Percentiles rank a stretch among this genome's conserved stretches.
Evolutionary conservation across 2,329 filamentous ascomycete species (phyloP).

Genomic region (Teratosphaeria gauchensis): DNA sequence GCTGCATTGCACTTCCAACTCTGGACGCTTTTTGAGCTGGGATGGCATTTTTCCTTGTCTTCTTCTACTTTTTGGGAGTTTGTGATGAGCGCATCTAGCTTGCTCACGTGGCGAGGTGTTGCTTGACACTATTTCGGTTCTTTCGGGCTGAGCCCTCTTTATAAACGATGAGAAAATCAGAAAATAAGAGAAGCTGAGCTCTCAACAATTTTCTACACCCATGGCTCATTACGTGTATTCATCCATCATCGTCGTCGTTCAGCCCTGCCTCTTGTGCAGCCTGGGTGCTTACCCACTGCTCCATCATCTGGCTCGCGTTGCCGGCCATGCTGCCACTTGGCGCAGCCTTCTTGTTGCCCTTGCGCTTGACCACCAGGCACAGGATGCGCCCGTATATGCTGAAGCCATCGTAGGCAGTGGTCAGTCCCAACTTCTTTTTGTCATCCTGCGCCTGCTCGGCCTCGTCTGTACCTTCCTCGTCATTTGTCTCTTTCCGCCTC

Average conservation of each 20-base stretch:
- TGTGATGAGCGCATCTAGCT: background rate
- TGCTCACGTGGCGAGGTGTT: background rate
- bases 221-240: background rate
- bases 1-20: too few relatives aligned
- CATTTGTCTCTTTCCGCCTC: constrained; percentile 9
- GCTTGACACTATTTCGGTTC: background rate
- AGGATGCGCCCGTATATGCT: constrained; percentile 89
- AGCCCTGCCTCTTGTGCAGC: constrained; percentile 23
- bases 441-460: constrained; percentile 44
- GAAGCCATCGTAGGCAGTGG: constrained; percentile 88
- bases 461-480: constrained; percentile 3
- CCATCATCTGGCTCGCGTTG: constrained; percentile 30
- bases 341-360: constrained; percentile 40
- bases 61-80: background rate
- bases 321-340: constrained; percentile 11
- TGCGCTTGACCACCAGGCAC: constrained; percentile 77
- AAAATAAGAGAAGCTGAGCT: background rate
- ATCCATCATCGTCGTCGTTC: constrained; percentile 21
- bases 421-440: constrained; percentile 84
- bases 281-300: constrained; percentile 31
- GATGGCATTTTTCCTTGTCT: background rate
- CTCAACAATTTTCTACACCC: background rate
- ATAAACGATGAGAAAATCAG: background rate
- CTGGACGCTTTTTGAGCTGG: background rate
- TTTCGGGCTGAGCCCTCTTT: background rate